Evolutionary conservation across 805 yeast genomes (phyloP), one percentile per base, ranked within the genome.

Genomic region (Starmerella tilneyi): DNA sequence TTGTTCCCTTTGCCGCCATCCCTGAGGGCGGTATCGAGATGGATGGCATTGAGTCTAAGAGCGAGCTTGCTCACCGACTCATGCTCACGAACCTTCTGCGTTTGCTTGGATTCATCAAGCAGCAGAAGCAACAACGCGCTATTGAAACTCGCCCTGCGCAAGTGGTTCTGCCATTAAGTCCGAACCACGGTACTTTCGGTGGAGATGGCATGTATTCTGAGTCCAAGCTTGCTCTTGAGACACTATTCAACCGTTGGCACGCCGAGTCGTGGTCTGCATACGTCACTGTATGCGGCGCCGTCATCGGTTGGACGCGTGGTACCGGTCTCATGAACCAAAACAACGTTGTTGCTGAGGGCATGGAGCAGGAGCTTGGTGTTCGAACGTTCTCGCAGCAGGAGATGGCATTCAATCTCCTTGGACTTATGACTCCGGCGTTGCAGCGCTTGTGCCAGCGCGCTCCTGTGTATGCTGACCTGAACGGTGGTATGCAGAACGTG

Each of bases 281-380:
- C 71, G 78, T 92, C 70, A 92, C 97, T 48, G 73, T 92, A 50
- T 88, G 96, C 68, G 99, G 99, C 73, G 96, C 98, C 37, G 76
- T 92, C 56, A 92, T 92, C 66, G 99, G 99, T 64, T 92, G 99
- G 99, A 92, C 99, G 53, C 84, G 99, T 75, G 99, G 99, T 68
- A 92, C 99, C 49, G 99, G 99, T 62, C 79, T 92, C 63, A 92
- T 92, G 99, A 75, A 86, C 61, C 96, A 81, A 58, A 92, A 92
- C 75, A 92, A 92, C 72, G 81, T 85, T 63, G 84, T 92, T 65
- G 96, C 99, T 50, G 96, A 88, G 70, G 96, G 96, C 56, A 84
- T 92, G 61, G 99, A 92, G 71, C 77, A 78, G 63, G 51, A 52
- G 45, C 71, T 82, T 50, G 97, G 98, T 60, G 96, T 92, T 40